A percentile compares a stretch with the other conserved stretches of the same genome.
phyloP scores from a whole-genome alignment of 495 filamentous ascomycete species.

The Tuber indicum region DNA sequence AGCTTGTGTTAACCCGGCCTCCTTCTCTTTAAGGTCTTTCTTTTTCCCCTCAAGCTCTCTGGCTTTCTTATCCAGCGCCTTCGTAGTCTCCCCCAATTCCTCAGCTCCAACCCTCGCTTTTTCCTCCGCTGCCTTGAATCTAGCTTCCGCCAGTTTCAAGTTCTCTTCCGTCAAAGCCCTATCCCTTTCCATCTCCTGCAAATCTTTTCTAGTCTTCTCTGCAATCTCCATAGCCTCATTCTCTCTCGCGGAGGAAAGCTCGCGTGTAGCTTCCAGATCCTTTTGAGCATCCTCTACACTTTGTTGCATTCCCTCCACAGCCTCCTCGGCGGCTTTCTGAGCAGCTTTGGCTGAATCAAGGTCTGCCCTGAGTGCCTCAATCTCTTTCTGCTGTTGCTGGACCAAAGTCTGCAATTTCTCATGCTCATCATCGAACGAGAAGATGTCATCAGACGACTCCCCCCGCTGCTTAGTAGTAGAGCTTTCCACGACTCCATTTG shows the following conservation, averaged over 20 bases:
- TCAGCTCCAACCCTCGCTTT: conserved; percentile 44
- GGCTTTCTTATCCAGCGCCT: conserved; percentile 10
- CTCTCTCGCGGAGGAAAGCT: conserved; percentile 36
- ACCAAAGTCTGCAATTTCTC: conserved; percentile 59
- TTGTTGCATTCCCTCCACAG: conserved; percentile 49
- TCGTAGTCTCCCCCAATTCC: conserved; percentile 12
- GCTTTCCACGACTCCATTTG: conserved; percentile 21
- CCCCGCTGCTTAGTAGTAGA: conserved; percentile 19
- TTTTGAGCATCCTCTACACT: conserved; percentile 44
- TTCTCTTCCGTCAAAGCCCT: conserved; percentile 19
- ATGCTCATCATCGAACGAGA: conserved; percentile 76
- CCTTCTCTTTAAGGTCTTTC: conserved; percentile 21
- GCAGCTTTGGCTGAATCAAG: conserved; percentile 50
- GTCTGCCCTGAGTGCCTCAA: conserved; percentile 57
- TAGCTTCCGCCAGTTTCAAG: conserved; percentile 23
- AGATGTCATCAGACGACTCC: conserved; percentile 64
- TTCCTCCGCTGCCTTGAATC: conserved; percentile 30
- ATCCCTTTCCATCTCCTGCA: conserved; percentile 21
- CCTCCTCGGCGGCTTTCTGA: conserved; percentile 52
- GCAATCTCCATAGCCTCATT: conserved; percentile 35
- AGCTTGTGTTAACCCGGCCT: conserved; percentile 10
- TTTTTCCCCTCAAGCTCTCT: conserved; percentile 16
- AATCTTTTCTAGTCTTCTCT: conserved; percentile 15
- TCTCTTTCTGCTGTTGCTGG: conserved; percentile 57
- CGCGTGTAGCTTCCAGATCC: conserved; percentile 42